phyloP scores from a whole-genome alignment of 768 basidiomycete species.

The Ramaria sp. region DNA sequence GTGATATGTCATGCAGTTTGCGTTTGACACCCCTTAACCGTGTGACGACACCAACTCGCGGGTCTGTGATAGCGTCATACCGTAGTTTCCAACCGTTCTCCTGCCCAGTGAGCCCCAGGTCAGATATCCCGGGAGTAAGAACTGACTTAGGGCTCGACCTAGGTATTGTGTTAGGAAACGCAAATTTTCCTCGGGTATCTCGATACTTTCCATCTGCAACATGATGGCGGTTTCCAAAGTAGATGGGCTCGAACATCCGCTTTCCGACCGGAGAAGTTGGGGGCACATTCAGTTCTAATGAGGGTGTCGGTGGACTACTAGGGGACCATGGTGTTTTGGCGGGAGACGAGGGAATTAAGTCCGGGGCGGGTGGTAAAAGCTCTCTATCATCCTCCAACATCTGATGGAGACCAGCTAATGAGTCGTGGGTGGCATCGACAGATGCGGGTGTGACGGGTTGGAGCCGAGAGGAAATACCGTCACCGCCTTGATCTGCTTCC shows the following conservation, averaged over 20 bases:
- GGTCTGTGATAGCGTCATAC: constrained; percentile 60
- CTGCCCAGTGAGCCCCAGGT: background rate
- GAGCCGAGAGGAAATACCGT: background rate
- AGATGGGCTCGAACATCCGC: constrained; percentile 59
- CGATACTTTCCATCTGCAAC: constrained; percentile 64
- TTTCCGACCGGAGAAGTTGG: background rate
- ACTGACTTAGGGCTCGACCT: constrained; percentile 1
- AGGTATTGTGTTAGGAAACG: constrained; percentile 34
- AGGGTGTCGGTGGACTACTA: constrained; percentile 4
- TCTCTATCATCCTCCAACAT: background rate
- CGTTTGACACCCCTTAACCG: constrained; percentile 65
- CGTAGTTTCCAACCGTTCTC: constrained; percentile 34
- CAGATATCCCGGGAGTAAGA: background rate
- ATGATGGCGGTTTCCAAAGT: constrained; percentile 55
- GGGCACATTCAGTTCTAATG: background rate
- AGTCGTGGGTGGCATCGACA: background rate
- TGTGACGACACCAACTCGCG: constrained; percentile 54
- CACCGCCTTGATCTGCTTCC: background rate
- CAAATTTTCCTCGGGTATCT: constrained; percentile 52
- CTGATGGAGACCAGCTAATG: background rate
- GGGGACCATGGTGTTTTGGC: constrained; percentile 29
- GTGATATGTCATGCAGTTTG: constrained; percentile 35
- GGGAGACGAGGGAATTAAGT: constrained; percentile 30
- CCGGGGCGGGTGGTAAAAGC: background rate
- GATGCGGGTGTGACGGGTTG: background rate